These are phyloP conservation scores for Colletotrichum noveboracense DNA, from an alignment of 2,329 filamentous ascomycete species.

Conservation along the genomic window DNA sequence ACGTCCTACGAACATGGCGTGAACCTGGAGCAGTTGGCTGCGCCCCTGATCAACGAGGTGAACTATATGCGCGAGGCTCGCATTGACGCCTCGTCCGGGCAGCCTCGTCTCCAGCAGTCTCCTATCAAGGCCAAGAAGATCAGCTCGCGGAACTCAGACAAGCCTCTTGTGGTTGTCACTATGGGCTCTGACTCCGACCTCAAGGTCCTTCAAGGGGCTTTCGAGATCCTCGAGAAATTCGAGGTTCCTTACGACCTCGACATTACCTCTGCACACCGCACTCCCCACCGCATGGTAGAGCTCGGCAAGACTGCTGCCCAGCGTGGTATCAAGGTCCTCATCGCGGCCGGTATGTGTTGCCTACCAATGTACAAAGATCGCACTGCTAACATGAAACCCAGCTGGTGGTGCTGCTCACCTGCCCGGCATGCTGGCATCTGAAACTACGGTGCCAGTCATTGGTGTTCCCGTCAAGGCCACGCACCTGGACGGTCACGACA, in stretches of 20 bases:
- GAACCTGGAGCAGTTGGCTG: slow-evolving; percentile 63
- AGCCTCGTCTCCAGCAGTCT: slow-evolving; percentile 38
- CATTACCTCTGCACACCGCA: slow-evolving; percentile 83
- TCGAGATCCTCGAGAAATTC: slow-evolving; percentile 73
- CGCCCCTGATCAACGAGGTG: slow-evolving; percentile 71
- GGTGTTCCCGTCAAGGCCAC: slow-evolving; percentile 80
- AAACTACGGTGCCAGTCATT: slow-evolving; percentile 76
- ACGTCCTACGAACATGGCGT: slow-evolving; percentile 71
- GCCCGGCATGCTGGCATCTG: slow-evolving; percentile 76
- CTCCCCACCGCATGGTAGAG: slow-evolving; percentile 71
- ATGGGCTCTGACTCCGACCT: slow-evolving; percentile 87
- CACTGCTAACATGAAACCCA: not conserved
- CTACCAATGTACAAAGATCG: not conserved
- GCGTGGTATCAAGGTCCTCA: slow-evolving; percentile 74
- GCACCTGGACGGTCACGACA: slow-evolving; percentile 74
- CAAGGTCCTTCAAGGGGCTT: slow-evolving; percentile 67
- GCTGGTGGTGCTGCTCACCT: slow-evolving; percentile 77
- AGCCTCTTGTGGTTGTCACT: slow-evolving; percentile 74
- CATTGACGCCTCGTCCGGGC: slow-evolving; percentile 43
- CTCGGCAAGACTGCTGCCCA: slow-evolving; percentile 68
- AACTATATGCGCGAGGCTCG: slow-evolving; percentile 64
- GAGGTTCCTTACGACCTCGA: slow-evolving; percentile 73
- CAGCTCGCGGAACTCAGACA: slow-evolving; percentile 31
- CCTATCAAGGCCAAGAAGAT: slow-evolving; percentile 12
- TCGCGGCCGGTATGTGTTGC: slow-evolving; percentile 57